Evolutionary conservation across 1,139 yeast species (phyloP).

Genomic region (Pneumocystis oryctolagi): DNA sequence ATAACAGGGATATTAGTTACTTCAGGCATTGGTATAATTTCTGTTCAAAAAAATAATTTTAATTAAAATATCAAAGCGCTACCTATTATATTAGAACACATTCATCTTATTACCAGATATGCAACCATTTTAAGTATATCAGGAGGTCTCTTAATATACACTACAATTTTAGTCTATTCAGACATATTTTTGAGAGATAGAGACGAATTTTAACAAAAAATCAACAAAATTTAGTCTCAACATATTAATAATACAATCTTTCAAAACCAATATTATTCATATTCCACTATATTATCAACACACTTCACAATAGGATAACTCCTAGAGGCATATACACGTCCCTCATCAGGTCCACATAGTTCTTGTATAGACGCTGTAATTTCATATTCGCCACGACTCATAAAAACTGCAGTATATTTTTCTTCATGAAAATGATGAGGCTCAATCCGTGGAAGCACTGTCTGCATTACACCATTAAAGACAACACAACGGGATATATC

Average conservation of each 20-base stretch:
- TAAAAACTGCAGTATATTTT: slow-evolving; percentile 41
- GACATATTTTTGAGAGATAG: slow-evolving; percentile 33
- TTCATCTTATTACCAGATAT: slow-evolving; percentile 39
- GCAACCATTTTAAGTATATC: slow-evolving; percentile 49
- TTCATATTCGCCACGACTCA: slow-evolving; percentile 62
- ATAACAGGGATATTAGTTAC: slow-evolving; percentile 50
- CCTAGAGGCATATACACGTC: not conserved
- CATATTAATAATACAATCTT: not conserved
- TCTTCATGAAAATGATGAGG: slow-evolving; percentile 32
- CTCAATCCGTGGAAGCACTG: slow-evolving; percentile 30
- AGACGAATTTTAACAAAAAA: slow-evolving; percentile 6
- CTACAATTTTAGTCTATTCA: slow-evolving; percentile 59
- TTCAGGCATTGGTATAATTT: slow-evolving; percentile 34
- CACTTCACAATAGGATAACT: not conserved
- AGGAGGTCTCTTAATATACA: slow-evolving; percentile 60
- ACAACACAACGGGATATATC: slow-evolving; percentile 36
- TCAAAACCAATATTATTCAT: not conserved
- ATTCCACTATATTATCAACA: not conserved
- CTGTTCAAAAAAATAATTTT: not conserved
- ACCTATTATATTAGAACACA: slow-evolving; percentile 53
- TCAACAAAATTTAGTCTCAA: not conserved
- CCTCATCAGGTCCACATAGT: slow-evolving; percentile 3
- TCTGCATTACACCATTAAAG: slow-evolving; percentile 53
- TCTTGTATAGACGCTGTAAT: slow-evolving; percentile 63
- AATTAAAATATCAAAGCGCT: slow-evolving; percentile 24